phyloP scores from a whole-genome alignment of 1,139 yeast species.

The Lodderomyces theae region DNA sequence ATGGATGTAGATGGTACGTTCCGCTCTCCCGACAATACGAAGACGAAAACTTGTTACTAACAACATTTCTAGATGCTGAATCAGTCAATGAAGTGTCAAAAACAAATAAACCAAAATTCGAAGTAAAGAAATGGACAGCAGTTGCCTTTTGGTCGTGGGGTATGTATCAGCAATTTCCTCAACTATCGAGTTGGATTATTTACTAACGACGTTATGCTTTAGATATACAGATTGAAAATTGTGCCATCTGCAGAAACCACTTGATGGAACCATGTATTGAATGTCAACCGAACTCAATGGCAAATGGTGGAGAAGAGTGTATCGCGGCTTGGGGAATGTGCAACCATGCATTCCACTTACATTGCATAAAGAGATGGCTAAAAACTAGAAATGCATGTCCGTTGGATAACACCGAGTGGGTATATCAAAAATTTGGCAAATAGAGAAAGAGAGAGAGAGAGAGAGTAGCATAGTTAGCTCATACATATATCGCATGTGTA shows the following conservation, averaged over 20 bases:
- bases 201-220: no score
- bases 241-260: constrained; percentile 98
- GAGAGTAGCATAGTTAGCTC: neutral
- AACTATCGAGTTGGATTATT: no score
- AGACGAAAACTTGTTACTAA: constrained; percentile 4
- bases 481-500: no score
- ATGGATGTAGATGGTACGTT: constrained; percentile 16
- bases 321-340: constrained; percentile 98
- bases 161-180: constrained; percentile 32
- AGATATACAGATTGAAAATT: constrained; percentile 87
- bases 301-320: constrained; percentile 71
- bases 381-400: constrained; percentile 98
- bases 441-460: constrained; percentile 9
- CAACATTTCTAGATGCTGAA: constrained; percentile 9
- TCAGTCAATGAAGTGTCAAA: constrained; percentile 8
- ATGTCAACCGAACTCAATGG: constrained; percentile 83
- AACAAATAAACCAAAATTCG: constrained; percentile 36
- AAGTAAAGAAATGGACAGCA: constrained; percentile 82
- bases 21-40: neutral
- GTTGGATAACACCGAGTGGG: constrained; percentile 93
- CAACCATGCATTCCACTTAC: constrained; percentile 92
- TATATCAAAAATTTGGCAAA: constrained; percentile 73
- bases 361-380: constrained; percentile 95
- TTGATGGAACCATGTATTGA: constrained; percentile 98
- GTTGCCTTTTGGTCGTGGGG: constrained; percentile 99